Conservation (phyloP, 192 early-diverging fungal genomes). For the Paraglomus occultum region DNA sequence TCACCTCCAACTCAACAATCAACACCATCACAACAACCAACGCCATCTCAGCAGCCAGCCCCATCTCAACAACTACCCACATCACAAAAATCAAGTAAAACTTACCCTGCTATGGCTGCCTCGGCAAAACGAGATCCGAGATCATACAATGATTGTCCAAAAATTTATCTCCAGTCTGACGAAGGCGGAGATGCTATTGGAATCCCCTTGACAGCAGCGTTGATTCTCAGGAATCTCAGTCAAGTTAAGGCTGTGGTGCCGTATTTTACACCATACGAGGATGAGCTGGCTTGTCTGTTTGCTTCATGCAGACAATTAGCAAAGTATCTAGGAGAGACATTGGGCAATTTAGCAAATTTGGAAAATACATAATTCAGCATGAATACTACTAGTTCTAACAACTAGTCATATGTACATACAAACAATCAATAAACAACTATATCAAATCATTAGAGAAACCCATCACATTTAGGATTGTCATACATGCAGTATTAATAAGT, state of each 20-base stretch:
- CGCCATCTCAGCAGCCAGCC: slow-evolving; percentile 39
- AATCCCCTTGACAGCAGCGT: slow-evolving; percentile 55
- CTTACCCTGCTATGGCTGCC: no score
- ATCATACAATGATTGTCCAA: no score
- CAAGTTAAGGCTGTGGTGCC: slow-evolving; percentile 42
- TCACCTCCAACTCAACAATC: no score
- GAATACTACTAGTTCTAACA: no score
- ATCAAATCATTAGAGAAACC: no score
- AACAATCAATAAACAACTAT: no score
- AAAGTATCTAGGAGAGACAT: slow-evolving; percentile 27
- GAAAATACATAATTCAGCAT: no score
- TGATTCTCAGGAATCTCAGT: slow-evolving; percentile 52
- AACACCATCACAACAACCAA: background rate
- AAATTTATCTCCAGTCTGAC: slow-evolving; percentile 41
- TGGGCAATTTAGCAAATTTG: slow-evolving; percentile 11
- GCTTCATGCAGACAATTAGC: slow-evolving; percentile 36
- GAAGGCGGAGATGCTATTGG: slow-evolving; percentile 42
- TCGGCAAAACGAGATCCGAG: no score
- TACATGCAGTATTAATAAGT: no score
- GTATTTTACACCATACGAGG: slow-evolving; percentile 52
- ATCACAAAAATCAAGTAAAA: no score
- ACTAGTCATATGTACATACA: no score
- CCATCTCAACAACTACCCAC: slow-evolving; percentile 50
- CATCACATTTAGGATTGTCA: no score
- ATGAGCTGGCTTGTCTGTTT: slow-evolving; percentile 45